A percentile compares a stretch with the other conserved stretches of the same genome.
Evolutionary conservation across 345 rosid genomes (phyloP).

Genomic region (Sonneratia caseolaris): DNA sequence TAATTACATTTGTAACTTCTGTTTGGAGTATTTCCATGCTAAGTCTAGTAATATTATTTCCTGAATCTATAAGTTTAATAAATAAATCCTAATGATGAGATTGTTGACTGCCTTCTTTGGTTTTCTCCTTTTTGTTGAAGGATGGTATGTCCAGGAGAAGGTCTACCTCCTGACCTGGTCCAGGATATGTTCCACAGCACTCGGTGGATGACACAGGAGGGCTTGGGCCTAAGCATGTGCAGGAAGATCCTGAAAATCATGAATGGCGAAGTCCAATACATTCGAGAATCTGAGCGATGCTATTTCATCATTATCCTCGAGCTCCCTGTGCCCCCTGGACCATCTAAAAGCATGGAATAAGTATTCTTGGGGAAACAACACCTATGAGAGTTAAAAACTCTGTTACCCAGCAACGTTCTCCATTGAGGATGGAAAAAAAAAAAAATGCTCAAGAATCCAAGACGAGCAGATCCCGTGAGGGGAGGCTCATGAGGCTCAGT

Average conservation of each 20-base stretch:
- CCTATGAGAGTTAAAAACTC: background rate
- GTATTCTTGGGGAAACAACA: background rate
- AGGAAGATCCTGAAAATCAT: conserved; percentile 78
- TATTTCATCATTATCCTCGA: conserved; percentile 64
- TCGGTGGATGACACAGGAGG: conserved; percentile 75
- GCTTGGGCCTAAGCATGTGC: conserved; percentile 90
- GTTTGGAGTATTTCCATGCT: background rate
- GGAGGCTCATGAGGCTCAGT: background rate
- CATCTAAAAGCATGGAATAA: conserved; percentile 3
- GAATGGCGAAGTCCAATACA: conserved; percentile 87
- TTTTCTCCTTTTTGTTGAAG: conserved; percentile 23
- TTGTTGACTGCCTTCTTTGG: background rate
- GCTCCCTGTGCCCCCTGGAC: conserved; percentile 42
- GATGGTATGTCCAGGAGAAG: conserved; percentile 94
- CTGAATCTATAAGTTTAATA: background rate
- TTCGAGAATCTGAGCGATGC: conserved; percentile 68
- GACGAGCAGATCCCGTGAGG: background rate
- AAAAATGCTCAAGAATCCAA: background rate
- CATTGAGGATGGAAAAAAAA: background rate
- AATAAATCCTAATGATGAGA: background rate
- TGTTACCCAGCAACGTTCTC: background rate
- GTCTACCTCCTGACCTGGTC: conserved; percentile 79
- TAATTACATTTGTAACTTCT: background rate
- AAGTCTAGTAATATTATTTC: background rate
- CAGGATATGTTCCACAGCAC: conserved; percentile 89